Conservation (phyloP, 2,329 filamentous ascomycete species). For the Chaetomium sp. region DNA sequence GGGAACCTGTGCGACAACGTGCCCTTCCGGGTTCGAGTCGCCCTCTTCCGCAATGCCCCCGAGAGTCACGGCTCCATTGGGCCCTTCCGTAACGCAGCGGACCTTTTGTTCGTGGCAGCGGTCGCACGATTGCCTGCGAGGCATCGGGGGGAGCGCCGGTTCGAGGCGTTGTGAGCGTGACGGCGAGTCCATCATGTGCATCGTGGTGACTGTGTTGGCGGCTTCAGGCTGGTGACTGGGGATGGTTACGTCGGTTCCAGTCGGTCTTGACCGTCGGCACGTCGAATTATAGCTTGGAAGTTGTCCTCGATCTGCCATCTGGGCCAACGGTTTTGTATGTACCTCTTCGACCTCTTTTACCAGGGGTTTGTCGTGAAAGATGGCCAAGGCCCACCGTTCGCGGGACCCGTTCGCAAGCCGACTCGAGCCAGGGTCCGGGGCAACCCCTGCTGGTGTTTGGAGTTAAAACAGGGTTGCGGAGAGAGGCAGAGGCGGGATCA, state of each 20-base stretch:
- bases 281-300: not conserved
- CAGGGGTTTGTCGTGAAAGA: not conserved
- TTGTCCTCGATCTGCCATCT: not conserved
- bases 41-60: slow-evolving; percentile 23
- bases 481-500: not conserved
- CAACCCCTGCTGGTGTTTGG: not conserved
- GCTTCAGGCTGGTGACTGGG: no score
- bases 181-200: slow-evolving; percentile 6
- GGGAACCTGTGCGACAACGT: slow-evolving; percentile 24
- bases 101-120: slow-evolving; percentile 34
- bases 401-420: not conserved
- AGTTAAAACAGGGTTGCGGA: not conserved
- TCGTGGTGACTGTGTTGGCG: not conserved
- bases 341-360: not conserved
- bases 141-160: slow-evolving; percentile 25
- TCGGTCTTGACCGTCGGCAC: not conserved
- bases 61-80: slow-evolving; percentile 14
- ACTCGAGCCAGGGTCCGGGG: not conserved
- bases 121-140: slow-evolving; percentile 33
- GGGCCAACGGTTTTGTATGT: not conserved
- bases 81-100: slow-evolving; percentile 28
- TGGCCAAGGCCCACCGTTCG: not conserved
- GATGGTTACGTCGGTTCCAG: not conserved
- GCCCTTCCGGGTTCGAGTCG: slow-evolving; percentile 19
- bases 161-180: slow-evolving; percentile 2